Conservation (phyloP, 2,329 filamentous ascomycete species). For the Xylaria sp. region DNA sequence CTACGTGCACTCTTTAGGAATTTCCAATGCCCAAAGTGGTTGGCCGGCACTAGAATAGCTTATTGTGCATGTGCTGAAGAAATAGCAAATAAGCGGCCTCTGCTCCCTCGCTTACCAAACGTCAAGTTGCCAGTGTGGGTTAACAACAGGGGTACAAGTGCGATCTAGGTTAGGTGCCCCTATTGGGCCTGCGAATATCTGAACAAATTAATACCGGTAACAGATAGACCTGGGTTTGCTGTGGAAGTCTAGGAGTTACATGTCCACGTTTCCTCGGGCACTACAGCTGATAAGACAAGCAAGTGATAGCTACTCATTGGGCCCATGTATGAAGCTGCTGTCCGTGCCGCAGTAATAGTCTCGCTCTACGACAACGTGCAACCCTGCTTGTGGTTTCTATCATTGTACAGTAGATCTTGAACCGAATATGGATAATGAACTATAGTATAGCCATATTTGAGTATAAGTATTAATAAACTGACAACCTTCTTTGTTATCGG, state of each 20-base stretch:
- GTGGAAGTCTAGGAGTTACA: not conserved
- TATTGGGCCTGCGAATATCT: not conserved
- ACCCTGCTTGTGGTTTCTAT: no score
- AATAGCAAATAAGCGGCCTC: slow-evolving; percentile 12
- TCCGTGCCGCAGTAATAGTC: no score
- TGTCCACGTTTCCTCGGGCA: not conserved
- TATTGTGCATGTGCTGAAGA: not conserved
- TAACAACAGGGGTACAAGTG: not conserved
- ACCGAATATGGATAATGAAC: not conserved
- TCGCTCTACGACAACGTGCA: no score
- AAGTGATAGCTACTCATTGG: no score
- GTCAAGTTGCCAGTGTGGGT: not conserved
- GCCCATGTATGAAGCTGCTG: no score
- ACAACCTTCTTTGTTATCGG: not conserved
- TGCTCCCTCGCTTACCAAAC: slow-evolving; percentile 14
- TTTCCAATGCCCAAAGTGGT: not conserved
- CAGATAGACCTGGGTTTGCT: not conserved
- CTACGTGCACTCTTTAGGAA: not conserved
- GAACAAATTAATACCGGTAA: not conserved
- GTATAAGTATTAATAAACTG: slow-evolving; percentile 4
- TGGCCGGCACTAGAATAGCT: not conserved
- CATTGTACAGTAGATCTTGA: no score
- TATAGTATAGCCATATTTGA: not conserved
- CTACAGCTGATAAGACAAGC: no score
- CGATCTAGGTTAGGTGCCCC: not conserved